Conservation (phyloP, 306 rosid genomes). For the Bauhinia variegata region DNA sequence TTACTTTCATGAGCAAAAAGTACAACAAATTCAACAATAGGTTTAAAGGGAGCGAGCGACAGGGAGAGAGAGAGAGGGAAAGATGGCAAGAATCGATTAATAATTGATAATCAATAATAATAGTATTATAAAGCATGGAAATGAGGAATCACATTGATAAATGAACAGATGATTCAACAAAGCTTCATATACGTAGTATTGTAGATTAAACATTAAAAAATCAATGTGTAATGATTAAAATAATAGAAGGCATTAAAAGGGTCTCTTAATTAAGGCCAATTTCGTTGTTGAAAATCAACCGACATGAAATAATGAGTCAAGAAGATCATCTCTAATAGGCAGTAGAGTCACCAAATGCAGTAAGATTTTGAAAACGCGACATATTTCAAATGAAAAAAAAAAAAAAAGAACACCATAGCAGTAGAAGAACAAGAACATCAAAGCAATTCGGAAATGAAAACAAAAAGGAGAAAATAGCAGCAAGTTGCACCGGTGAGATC, state of each 20-base stretch:
- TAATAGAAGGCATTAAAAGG: conserved; percentile 42
- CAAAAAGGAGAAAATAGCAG: too few species aligned
- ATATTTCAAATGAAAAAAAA: too few species aligned
- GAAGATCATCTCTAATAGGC: conserved; percentile 17
- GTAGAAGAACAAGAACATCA: not conserved
- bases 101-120: conserved; percentile 24
- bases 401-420: not conserved
- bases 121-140: conserved; percentile 39
- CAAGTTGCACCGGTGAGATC: conserved; percentile 49
- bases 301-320: conserved; percentile 28
- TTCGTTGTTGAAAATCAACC: conserved; percentile 28
- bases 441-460: not conserved
- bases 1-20: conserved; percentile 15
- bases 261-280: conserved; percentile 32
- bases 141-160: conserved; percentile 36
- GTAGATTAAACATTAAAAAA: conserved; percentile 33
- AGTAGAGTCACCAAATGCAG: not conserved
- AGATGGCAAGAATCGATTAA: conserved; percentile 3
- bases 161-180: conserved; percentile 42
- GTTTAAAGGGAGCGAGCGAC: not conserved
- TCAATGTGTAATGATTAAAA: conserved; percentile 29
- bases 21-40: conserved; percentile 32
- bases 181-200: conserved; percentile 46
- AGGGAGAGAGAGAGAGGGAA: conserved; percentile 23
- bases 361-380: not conserved